Percentiles rank a stretch among this genome's conserved stretches.
These are phyloP conservation scores for Penstemon davidsonii DNA, from an alignment of 257 asterid species.

Conservation along the genomic window DNA sequence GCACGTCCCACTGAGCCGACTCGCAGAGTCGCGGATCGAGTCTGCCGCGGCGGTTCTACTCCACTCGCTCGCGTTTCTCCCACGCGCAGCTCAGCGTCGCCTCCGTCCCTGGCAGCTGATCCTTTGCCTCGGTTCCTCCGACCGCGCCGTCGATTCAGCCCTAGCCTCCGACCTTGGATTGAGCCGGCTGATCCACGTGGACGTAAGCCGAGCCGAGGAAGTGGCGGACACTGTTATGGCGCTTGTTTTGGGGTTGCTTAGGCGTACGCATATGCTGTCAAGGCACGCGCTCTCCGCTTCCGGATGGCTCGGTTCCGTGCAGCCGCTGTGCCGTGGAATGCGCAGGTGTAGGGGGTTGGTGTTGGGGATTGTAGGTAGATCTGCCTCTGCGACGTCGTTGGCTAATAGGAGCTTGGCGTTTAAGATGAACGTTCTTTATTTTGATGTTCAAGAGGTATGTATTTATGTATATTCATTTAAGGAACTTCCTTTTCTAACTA, in stretches of 20 bases:
- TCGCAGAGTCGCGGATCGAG: constrained; percentile 87
- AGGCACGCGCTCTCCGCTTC: constrained; percentile 88
- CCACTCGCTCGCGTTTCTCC: constrained; percentile 94
- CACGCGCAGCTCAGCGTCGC: constrained; percentile 98
- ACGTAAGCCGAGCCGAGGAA: constrained; percentile 92
- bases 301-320: constrained; percentile 98
- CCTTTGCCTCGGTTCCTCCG: constrained; percentile 93
- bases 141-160: constrained; percentile 81
- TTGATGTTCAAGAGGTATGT: constrained; percentile 80
- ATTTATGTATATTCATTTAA: not conserved
- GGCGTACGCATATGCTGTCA: constrained; percentile 94
- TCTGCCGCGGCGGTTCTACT: constrained; percentile 82
- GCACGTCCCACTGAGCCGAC: constrained; percentile 89
- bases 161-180: constrained; percentile 85
- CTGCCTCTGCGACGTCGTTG: constrained; percentile 89
- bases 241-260: constrained; percentile 73
- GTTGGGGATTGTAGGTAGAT: constrained; percentile 92
- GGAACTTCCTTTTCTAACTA: not conserved
- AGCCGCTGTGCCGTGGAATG: constrained; percentile 98
- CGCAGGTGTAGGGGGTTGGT: constrained; percentile 75
- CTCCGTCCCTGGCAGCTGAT: constrained; percentile 95
- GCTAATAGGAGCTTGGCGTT: constrained; percentile 91
- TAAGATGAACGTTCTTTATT: constrained; percentile 92
- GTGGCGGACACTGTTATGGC: constrained; percentile 99
- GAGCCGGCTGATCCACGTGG: constrained; percentile 76